Evolutionary conservation across 352 stramenopile genomes (phyloP), one percentile per base, ranked within the genome.

Genomic region (Elongisporangium senticosum): DNA sequence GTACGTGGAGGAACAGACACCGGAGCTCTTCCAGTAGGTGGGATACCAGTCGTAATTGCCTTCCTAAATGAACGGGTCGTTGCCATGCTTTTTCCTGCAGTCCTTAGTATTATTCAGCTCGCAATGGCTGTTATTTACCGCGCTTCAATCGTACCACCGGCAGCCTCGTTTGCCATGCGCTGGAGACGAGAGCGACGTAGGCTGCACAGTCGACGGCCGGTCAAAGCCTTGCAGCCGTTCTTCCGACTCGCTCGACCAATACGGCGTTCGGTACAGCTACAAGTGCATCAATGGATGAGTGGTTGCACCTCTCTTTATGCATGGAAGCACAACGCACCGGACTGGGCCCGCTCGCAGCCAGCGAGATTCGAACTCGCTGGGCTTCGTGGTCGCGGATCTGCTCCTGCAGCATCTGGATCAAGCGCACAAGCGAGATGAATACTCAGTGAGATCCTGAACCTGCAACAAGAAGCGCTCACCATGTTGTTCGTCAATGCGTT

Each of bases 1-100:
- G 62, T 95, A 87, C 59, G 81, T 95, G 40, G 85, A 95, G 60
- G 85, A 95, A 53, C 85, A 95, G 64, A 95, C 85, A 15, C 85
- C 83, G 15, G 85, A 95, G 61, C 68, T 95, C 19, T 95, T 95
- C 64, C 83, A 95, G 73, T 94, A 87, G 63, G 48, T 23, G 39
- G 17, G 11, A 48, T 48, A 47, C 4, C 8, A 55, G 39, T 60
- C 49, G 40, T 43, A 43, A 43, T 43, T 43, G 33, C 33, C 33
- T 43, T 43, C 33, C 7, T 43, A 43, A 43, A 43, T 43, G 33
- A 43, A 43, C 33, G 33, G 33, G 17, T 43, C 33, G 33, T 17
- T 39, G 28, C 28, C 28, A 33, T 21, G n/a, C 28, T 33, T 14
- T 59, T 59, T 3, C 43, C 39, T 21, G 28, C 2, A 50, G 49